phyloP scores from a whole-genome alignment of 768 basidiomycete genomes.

The Ramaria rubella region DNA sequence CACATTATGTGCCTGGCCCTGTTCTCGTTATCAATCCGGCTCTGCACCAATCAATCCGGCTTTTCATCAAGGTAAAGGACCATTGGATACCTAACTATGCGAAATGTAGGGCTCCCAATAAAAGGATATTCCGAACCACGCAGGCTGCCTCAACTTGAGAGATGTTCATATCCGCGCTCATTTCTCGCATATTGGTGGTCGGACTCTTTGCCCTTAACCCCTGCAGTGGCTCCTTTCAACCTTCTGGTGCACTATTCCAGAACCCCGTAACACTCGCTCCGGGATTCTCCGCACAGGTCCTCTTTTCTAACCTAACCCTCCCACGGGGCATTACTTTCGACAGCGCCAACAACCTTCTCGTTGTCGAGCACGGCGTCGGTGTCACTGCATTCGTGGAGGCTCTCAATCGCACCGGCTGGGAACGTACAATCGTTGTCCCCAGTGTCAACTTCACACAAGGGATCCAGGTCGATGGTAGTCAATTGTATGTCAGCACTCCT shows the following conservation, averaged over 20 bases:
- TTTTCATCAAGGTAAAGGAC: too few species aligned
- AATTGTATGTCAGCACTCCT: slow-evolving; percentile 36
- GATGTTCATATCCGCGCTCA: too few species aligned
- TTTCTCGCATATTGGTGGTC: too few species aligned
- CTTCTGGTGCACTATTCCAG: not conserved
- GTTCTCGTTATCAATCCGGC: too few species aligned
- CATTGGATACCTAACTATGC: too few species aligned
- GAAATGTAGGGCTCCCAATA: too few species aligned
- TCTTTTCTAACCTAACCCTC: slow-evolving; percentile 36
- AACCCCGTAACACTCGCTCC: slow-evolving; percentile 22
- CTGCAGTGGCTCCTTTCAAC: slow-evolving; percentile 3
- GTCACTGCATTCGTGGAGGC: slow-evolving; percentile 32
- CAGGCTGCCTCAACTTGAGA: too few species aligned
- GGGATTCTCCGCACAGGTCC: slow-evolving; percentile 30
- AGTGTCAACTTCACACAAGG: slow-evolving; percentile 37
- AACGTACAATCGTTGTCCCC: slow-evolving; percentile 31
- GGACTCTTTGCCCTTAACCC: too few species aligned
- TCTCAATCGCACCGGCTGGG: slow-evolving; percentile 26
- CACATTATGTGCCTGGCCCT: too few species aligned
- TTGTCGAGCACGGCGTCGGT: slow-evolving; percentile 38
- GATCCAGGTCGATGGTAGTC: slow-evolving; percentile 31
- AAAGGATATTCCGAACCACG: too few species aligned
- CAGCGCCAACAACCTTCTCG: slow-evolving; percentile 31
- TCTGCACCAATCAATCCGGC: too few species aligned
- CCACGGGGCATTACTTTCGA: slow-evolving; percentile 41